Evolutionary conservation across 805 yeast species (phyloP), one percentile per base, ranked within the genome.

Genomic region (Zygotorulaspora florentina): DNA sequence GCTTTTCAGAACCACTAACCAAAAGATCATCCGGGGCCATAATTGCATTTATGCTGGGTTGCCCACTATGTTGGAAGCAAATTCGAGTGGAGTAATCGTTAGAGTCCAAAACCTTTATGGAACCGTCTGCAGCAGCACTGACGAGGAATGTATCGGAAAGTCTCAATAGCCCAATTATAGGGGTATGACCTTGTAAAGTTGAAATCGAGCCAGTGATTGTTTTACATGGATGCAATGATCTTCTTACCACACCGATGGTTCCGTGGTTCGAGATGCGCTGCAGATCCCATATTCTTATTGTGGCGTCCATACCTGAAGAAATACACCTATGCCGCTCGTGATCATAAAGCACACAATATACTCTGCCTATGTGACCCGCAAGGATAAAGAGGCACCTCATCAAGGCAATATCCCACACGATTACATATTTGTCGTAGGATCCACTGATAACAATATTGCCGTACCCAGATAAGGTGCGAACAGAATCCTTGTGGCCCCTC

Each of bases 121-220:
- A 83, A 2, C 93, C 80, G 65, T 93, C 99, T 0, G 98, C 98
- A 2, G 97, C 98, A 0, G 96, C 99, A 37, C 95, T 85, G 2
- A 91, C 95, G 9, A 93, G 71, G 39, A 80, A 81, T 28, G 83
- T 80, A 20, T 84, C 81, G 6, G 88, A 81, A 8, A 90, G 75
- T 37, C 86, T 87, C 25, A 91, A 71, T 37, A 93, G 70, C 0
- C 98, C 99, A 11, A 93, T 99, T 16, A 93, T 69, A 9, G 91
- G 85, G 1, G 87, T 81, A 64, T 93, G 99, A 1, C 96, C 97
- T 46, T 83, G 88, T 38, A 91, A 69, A 0, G 87, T 77, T 35
- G 80, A 72, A 39, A 86, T 66, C 40, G 67, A 56, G 11, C 62
- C 65, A 1, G 54, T 46, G 3, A 62, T 56, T 44, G 58, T 58